Conservation (phyloP, 2,329 filamentous ascomycete genomes). For the Fusarium buharicum region DNA sequence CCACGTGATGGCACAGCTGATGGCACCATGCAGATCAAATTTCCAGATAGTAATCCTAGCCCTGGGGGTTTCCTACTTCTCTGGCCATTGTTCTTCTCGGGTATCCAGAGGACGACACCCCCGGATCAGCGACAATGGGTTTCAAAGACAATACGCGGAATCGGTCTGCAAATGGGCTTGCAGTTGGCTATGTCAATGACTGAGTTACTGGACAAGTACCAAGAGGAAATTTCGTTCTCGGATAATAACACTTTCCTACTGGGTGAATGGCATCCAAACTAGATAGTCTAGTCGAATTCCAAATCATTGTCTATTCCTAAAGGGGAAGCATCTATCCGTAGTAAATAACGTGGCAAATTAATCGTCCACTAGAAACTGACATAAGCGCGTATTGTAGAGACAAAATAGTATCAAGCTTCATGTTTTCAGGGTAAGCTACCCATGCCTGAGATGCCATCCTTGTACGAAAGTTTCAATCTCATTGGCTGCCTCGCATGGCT, state of each 20-base stretch:
- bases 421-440: no score
- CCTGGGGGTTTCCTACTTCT: constrained; percentile 32
- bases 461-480: not conserved
- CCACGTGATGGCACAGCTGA: not conserved
- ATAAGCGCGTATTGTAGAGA: no score
- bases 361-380: no score
- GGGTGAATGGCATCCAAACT: constrained; percentile 33
- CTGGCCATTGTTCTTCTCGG: constrained; percentile 36
- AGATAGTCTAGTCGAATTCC: not conserved
- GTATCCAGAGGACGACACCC: constrained; percentile 25
- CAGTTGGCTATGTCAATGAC: constrained; percentile 38
- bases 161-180: constrained; percentile 35
- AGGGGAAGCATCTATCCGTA: no score
- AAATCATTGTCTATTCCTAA: no score
- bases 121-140: constrained; percentile 29
- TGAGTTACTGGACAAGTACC: constrained; percentile 23
- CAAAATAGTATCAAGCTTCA: no score
- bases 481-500: constrained; percentile 19
- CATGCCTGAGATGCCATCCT: no score
- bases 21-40: not conserved
- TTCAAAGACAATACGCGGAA: constrained; percentile 20
- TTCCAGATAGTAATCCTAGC: not conserved
- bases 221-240: constrained; percentile 32
- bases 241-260: constrained; percentile 28
- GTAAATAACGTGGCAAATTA: no score